A percentile compares a stretch with the other conserved stretches of the same genome.
phyloP scores from a whole-genome alignment of 257 asterid genomes.

The Jacaranda copaia region DNA sequence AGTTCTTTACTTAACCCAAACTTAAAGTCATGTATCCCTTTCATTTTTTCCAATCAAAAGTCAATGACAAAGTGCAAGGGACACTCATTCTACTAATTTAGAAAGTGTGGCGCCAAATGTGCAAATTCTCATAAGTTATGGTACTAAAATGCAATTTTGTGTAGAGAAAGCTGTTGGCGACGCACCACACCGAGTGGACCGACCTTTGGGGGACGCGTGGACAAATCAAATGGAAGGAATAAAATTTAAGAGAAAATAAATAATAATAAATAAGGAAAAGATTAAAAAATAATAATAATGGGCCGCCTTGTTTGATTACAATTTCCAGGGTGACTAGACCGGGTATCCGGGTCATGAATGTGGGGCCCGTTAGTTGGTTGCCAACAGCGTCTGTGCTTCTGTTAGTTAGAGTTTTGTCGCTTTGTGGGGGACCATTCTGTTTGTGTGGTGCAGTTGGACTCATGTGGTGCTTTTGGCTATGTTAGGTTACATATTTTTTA shows the following conservation, averaged over 20 bases:
- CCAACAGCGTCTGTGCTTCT: slow-evolving; percentile 8
- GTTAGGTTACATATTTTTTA: too few species aligned
- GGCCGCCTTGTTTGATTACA: background rate
- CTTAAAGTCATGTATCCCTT: too few species aligned
- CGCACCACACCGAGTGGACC: background rate
- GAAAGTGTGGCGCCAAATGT: background rate
- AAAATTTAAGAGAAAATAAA: background rate
- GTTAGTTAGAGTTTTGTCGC: background rate
- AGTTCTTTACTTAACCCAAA: too few species aligned
- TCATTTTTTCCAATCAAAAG: background rate
- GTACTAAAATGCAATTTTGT: slow-evolving; percentile 13
- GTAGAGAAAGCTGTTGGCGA: background rate
- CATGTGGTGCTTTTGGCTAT: too few species aligned
- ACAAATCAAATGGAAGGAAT: too few species aligned
- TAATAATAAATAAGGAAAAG: background rate
- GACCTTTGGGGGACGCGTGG: slow-evolving; percentile 11
- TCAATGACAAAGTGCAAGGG: background rate
- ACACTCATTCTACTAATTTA: background rate
- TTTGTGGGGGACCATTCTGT: background rate
- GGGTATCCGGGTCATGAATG: slow-evolving; percentile 24
- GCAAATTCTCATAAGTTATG: background rate
- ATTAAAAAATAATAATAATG: too few species aligned
- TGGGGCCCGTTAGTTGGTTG: background rate
- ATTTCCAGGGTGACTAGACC: slow-evolving; percentile 3
- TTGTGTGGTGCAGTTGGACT: too few species aligned